Evolutionary conservation across 2,329 filamentous ascomycete genomes (phyloP), one percentile per base, ranked within the genome.

Genomic region (Aspergillus thermomutatus): DNA sequence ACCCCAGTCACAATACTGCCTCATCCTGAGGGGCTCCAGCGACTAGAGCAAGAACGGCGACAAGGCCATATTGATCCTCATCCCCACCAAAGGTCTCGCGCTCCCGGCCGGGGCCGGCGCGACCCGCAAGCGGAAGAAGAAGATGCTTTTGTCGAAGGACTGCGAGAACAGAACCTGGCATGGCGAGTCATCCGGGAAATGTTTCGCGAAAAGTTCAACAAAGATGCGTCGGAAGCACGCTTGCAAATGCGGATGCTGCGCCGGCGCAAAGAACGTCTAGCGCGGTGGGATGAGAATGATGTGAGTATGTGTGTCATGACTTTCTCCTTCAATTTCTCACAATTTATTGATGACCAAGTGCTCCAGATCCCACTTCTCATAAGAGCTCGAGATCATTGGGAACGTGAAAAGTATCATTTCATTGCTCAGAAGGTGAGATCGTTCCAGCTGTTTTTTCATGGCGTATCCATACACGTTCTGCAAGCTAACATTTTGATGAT

Each of bases 191-290:
- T 77, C 31, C 69, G 73, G 3, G 67, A 71, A 49, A 69, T 66
- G 61, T 75, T 74, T 53, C 68, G 66, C 8, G 66, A 71, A 47
- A 65, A 57, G 21, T 77, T 75, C 60, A 61, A 72, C 21, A 75
- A 72, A 54, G 71, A 75, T 60, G 71, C 69, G 6, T 67, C 71
- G 23, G 70, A 75, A 57, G 73, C 75, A 4, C 66, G 74, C 31
- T 64, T 77, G 56, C 75, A 77, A 62, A 77, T 77, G 75, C 71
- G 75, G 31, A 67, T 75, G 57, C 61, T 69, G 37, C 74, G 75
- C 41, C 62, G 73, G 46, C 69, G 72, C 47, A 72, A 73, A 53
- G 66, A 72, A 52, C 67, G 72, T 26, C 60, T 66, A 48, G 63
- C 67, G 7, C 68, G 66, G 43, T 77, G 75, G 75, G 72, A 75